Percentiles rank a stretch among this genome's conserved stretches.
These are phyloP conservation scores for Malania oleifera DNA, from an alignment of 164 flowering plant genomes.

Conservation along the genomic window DNA sequence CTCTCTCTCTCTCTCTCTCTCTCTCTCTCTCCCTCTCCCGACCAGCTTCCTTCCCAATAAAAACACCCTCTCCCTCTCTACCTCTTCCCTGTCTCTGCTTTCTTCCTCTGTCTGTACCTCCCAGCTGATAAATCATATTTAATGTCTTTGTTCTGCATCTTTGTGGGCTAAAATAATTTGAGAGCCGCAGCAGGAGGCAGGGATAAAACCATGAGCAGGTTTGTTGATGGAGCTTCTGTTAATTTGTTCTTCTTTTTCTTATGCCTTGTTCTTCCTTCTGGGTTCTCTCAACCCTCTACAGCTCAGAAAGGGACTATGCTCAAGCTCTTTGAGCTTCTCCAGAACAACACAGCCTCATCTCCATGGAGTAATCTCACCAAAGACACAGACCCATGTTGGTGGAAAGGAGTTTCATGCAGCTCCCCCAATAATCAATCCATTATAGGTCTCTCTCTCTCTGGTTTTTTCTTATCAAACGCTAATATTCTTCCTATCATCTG, in stretches of 20 bases:
- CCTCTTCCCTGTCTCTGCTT: too few relatives aligned
- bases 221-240: conserved; percentile 3
- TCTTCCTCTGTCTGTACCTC: too few relatives aligned
- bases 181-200: neutral
- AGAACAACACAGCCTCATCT: conserved; percentile 1
- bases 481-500: conserved; percentile 36
- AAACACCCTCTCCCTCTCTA: too few relatives aligned
- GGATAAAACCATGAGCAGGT: conserved; percentile 26
- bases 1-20: neutral
- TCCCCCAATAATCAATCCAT: conserved; percentile 19
- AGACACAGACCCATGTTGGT: conserved; percentile 40
- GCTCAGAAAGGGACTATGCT: conserved; percentile 38
- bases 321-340: conserved; percentile 22
- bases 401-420: conserved; percentile 50
- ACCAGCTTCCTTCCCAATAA: neutral
- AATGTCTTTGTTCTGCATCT: too few relatives aligned
- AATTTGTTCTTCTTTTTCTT: conserved; percentile 7
- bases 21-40: neutral
- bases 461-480: conserved; percentile 27
- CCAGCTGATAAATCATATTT: too few relatives aligned
- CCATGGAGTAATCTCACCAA: conserved; percentile 7
- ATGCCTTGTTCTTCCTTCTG: conserved; percentile 16
- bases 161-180: neutral
- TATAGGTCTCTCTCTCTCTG: conserved; percentile 30
- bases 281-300: conserved; percentile 22